Evolutionary conservation across 1,284 basidiomycete genomes (phyloP).

Genomic region (Malassezia dermatis): DNA sequence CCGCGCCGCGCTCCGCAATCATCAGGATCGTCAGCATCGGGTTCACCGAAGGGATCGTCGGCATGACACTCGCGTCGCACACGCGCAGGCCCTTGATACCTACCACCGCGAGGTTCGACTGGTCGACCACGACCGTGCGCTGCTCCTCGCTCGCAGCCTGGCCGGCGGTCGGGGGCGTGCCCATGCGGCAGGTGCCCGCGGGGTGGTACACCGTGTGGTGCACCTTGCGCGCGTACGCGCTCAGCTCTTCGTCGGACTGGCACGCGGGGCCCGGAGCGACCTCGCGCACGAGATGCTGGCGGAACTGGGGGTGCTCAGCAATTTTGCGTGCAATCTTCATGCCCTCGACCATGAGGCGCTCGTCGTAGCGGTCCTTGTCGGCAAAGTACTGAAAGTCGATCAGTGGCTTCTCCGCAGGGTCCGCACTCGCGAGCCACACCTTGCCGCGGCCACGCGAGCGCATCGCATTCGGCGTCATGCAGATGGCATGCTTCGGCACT

Average conservation of each 20-base stretch:
- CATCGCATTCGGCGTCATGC: slow-evolving; percentile 49
- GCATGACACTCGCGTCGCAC: slow-evolving; percentile 45
- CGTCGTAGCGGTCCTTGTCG: slow-evolving; percentile 51
- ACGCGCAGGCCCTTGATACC: slow-evolving; percentile 41
- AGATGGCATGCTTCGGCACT: slow-evolving; percentile 46
- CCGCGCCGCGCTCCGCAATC: slow-evolving; percentile 45
- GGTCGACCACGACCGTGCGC: slow-evolving; percentile 35
- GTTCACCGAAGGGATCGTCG: slow-evolving; percentile 43
- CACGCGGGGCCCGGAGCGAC: slow-evolving; percentile 46
- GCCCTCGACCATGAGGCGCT: slow-evolving; percentile 52
- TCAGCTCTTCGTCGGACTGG: slow-evolving; percentile 41
- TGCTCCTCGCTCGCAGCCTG: slow-evolving; percentile 22
- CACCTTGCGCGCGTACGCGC: slow-evolving; percentile 42
- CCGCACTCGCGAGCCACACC: slow-evolving; percentile 48
- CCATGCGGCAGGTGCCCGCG: slow-evolving; percentile 47
- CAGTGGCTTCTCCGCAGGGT: slow-evolving; percentile 50
- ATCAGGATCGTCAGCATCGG: slow-evolving; percentile 35
- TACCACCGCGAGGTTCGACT: slow-evolving; percentile 34
- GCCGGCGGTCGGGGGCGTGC: slow-evolving; percentile 23
- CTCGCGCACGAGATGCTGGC: slow-evolving; percentile 49
- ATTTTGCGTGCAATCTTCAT: slow-evolving; percentile 54
- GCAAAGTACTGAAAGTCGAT: slow-evolving; percentile 54
- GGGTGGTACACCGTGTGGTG: slow-evolving; percentile 49
- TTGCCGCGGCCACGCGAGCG: slow-evolving; percentile 50
- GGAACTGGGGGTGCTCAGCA: slow-evolving; percentile 50